Base-by-base conservation (phyloP, 805 yeast species). In the Candida sanyiensis region DNA sequence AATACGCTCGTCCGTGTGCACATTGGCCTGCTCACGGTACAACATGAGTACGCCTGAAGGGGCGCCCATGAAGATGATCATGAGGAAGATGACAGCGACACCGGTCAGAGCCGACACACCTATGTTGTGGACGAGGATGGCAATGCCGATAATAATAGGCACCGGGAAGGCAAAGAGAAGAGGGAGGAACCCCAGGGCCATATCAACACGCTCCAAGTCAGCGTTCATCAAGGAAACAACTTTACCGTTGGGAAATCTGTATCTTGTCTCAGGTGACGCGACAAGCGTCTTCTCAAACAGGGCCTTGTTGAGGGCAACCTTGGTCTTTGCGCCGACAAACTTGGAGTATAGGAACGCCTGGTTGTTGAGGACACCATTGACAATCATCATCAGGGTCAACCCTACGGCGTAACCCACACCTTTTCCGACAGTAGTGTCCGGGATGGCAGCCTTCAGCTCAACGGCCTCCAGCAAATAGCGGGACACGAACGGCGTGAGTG, bases 321-420 rank as follows among this genome's bases (percentile, higher is more conserved):
- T 75, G 3, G 70, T 69, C 52, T 79, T 75, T 16, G 81, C 82
- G 38, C 95, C 95, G 8, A 73, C 66, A 37, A 75, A 48, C 59
- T 70, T 70, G 5, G 83, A 63, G 24, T 63, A 62, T 44, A 77
- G 73, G 51, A 81, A 79, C 43, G 70, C 74, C 53, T 82, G 86
- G 43, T 84, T 81, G 37, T 73, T 63, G 28, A 63, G 50, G n/a
- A 76, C 35, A 32, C 76, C 73, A 40, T 66, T 61, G 2, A 66
- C 25, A 9, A 72, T 45, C 47, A 80, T 71, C 52, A 87, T 60
- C 1, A 66, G 47, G 30, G 77, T 70, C 4, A 83, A 64, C 13
- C 88, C 94, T 38, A 86, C 58, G 3, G 89, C 81, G 50, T 75
- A 82, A 7, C 90, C 95, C 13, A 83, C 66, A 45, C 95, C 96